Base-by-base conservation (phyloP, 108 stramenopile species). In the Nitzschia sp. region DNA sequence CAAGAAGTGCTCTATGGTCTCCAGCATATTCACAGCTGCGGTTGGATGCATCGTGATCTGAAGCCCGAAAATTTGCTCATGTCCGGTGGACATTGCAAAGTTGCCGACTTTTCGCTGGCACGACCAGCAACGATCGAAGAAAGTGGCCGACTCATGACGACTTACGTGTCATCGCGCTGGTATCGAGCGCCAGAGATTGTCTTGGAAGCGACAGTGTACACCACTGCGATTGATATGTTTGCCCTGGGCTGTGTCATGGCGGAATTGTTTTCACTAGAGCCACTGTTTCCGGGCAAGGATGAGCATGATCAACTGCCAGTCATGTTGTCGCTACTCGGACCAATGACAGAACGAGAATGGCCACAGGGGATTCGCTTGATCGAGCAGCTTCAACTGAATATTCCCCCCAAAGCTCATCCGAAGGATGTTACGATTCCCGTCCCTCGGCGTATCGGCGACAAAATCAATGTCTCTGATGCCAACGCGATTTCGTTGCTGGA, bases 181-280 rank as follows among this genome's bases (percentile, higher is more conserved):
- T 99, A 99, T 80, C 86, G 98, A 21, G 95, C 96, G 38, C 98
- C 98, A 0, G 98, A 99, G 67, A 80, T 99, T 0, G 80, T 99
- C 29, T 68, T 97, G 38, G 58, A 29, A 17, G 72, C 79, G 27
- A 69, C 79, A 2, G 34, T 54, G 21, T 99, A 99, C 75, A 94
- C 92, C 44, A 73, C 78, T 2, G 92, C 97, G 32, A 88, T 98
- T 63, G 98, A 99, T 80, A 66, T 91, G 34, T 99, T 93, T 67
- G 97, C 96, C 13, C 71, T 85, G 52, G 98, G 97, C 8, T 88
- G 94, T 72, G 87, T 99, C 44, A 79, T 96, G 38, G 92, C 91
- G 0, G 98, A 99, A 73, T 68, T 98, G 35, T 91, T 88, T 61
- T 86, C 82, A n/a, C 73, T 96, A 21, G 57, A 69, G 17, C 96